A percentile compares a stretch with the other conserved stretches of the same genome.
Evolutionary conservation across 176 grass and related monocot species (phyloP).

Genomic region (Poa pratensis): DNA sequence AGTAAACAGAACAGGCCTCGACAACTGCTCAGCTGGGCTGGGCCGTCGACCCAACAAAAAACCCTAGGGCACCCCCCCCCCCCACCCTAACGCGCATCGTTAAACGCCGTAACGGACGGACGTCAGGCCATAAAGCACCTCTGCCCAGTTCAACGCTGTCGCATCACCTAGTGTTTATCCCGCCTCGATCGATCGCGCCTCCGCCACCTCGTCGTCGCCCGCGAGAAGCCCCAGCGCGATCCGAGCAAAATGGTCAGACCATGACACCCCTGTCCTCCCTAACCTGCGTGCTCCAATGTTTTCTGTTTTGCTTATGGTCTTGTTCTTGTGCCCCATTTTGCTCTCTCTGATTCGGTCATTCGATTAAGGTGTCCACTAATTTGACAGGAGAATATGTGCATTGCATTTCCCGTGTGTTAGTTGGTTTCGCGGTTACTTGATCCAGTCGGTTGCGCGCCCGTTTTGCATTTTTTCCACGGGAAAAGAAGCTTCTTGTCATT

Average conservation of each 20-base stretch:
- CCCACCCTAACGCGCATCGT: no score
- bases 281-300: background rate
- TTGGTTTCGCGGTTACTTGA: background rate
- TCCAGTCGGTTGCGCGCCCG: background rate
- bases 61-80: no score
- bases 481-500: no score
- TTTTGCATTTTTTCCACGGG: background rate
- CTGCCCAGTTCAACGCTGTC: background rate
- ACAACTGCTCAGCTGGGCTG: no score
- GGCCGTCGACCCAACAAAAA: no score
- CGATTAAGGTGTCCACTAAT: no score
- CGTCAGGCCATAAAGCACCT: background rate
- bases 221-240: background rate
- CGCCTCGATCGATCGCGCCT: no score
- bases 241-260: constrained; percentile 35
- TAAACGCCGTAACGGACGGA: background rate
- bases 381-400: background rate
- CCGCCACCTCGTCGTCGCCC: background rate
- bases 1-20: no score
- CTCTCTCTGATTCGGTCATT: constrained; percentile 1
- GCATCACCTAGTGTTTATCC: constrained; percentile 28
- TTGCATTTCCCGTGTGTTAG: background rate
- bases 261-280: background rate
- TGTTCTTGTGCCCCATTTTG: background rate
- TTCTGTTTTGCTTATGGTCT: no score